These are phyloP conservation scores for Sporobolomyces phaffii DNA, from an alignment of 768 basidiomycete species.

Conservation along the genomic window DNA sequence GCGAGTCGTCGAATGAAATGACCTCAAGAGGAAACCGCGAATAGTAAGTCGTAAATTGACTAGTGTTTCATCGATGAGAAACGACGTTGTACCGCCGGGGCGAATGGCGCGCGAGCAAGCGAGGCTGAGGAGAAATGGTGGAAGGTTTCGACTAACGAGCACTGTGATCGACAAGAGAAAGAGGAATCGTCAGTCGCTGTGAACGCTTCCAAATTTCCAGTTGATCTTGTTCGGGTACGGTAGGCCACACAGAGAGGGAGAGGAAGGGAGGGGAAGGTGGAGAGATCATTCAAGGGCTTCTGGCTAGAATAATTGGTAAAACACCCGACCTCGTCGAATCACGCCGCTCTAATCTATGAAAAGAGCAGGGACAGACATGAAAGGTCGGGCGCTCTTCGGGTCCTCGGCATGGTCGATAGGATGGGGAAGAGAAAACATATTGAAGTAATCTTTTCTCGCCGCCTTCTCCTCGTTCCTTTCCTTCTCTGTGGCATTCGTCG, in stretches of 20 bases:
- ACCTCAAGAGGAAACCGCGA: constrained; percentile 29
- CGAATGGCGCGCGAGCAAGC: too few species aligned
- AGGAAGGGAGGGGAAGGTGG: neutral
- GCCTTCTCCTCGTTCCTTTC: neutral
- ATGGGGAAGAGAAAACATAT: constrained; percentile 38
- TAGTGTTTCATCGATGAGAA: constrained; percentile 20
- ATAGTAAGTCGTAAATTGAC: constrained; percentile 20
- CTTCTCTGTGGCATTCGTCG: too few species aligned
- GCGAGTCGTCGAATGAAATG: neutral
- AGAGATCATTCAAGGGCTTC: constrained; percentile 37
- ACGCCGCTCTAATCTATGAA: constrained; percentile 18
- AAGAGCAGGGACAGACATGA: neutral
- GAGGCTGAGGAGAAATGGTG: too few species aligned
- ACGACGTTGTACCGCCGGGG: too few species aligned
- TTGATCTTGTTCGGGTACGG: too few species aligned
- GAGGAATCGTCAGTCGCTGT: too few species aligned
- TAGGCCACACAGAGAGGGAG: too few species aligned
- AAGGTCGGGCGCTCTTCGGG: constrained; percentile 25
- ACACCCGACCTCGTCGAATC: neutral
- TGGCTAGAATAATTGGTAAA: constrained; percentile 28
- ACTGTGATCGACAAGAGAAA: too few species aligned
- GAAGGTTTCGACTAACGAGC: too few species aligned
- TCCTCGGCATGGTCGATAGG: constrained; percentile 37
- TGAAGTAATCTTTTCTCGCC: constrained; percentile 19
- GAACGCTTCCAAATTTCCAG: too few species aligned